Evolutionary conservation across 2,329 filamentous ascomycete species (phyloP).

Genomic region (Aspergillaceae sp.): DNA sequence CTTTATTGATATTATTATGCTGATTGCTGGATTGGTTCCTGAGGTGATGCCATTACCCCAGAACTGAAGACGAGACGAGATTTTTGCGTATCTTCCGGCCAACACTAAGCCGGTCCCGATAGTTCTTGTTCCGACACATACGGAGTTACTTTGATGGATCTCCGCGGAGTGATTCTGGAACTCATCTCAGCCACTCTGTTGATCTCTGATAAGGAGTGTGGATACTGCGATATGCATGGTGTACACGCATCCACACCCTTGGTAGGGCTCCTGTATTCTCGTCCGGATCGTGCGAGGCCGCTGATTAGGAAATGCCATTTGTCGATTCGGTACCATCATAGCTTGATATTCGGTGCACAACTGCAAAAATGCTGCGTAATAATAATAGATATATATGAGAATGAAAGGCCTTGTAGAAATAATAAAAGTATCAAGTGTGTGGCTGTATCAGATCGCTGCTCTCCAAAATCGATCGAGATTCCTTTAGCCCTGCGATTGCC

Average conservation of each 20-base stretch:
- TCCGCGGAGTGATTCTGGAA: constrained; percentile 1
- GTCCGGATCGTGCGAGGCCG: constrained; percentile 5
- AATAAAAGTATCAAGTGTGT: too few species aligned
- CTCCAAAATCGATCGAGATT: neutral
- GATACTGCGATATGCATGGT: too few species aligned
- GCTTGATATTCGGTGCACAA: constrained; percentile 2
- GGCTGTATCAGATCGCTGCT: too few species aligned
- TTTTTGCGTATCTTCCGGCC: too few species aligned
- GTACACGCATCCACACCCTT: neutral
- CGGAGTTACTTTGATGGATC: neutral
- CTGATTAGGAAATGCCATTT: constrained; percentile 7
- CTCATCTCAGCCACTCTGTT: too few species aligned
- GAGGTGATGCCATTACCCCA: too few species aligned
- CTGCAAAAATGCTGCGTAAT: constrained; percentile 6
- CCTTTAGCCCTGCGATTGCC: neutral
- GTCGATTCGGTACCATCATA: constrained; percentile 10
- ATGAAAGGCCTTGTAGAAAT: neutral
- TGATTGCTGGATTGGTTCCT: too few species aligned
- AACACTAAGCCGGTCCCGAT: too few species aligned
- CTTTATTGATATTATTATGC: too few species aligned
- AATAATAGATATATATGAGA: neutral
- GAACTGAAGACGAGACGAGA: too few species aligned
- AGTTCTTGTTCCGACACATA: too few species aligned
- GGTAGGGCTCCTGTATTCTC: neutral
- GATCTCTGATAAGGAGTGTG: too few species aligned